Percentiles rank a stretch among this genome's conserved stretches.
phyloP scores from a whole-genome alignment of 495 filamentous ascomycete genomes.

The Penicillium ucsense region DNA sequence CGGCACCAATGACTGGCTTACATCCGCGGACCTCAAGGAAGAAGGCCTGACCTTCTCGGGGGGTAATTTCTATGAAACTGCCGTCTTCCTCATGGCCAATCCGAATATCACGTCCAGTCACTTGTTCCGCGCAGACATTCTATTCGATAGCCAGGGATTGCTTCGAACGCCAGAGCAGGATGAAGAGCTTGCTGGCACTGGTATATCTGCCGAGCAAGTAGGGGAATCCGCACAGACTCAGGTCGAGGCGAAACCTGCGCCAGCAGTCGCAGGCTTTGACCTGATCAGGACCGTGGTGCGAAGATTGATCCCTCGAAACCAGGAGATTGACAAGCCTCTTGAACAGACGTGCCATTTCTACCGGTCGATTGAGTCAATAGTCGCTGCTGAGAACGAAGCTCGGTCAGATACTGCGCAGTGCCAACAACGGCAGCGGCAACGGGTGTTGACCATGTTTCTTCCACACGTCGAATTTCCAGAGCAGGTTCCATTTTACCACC shows the following conservation, averaged over 20 bases:
- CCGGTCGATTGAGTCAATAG: constrained; percentile 1
- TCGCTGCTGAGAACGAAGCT: constrained; percentile 1
- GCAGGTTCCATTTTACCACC: constrained; percentile 81
- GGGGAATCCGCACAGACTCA: not conserved
- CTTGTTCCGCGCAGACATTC: constrained; percentile 81
- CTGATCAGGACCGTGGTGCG: constrained; percentile 56
- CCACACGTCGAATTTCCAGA: constrained; percentile 54
- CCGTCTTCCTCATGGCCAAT: constrained; percentile 68
- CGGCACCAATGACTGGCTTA: constrained; percentile 18
- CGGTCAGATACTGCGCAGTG: not conserved
- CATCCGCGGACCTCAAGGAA: constrained; percentile 24
- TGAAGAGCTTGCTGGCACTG: constrained; percentile 13
- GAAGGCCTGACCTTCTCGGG: constrained; percentile 39
- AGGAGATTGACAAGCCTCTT: constrained; percentile 57
- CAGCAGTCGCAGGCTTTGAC: constrained; percentile 40
- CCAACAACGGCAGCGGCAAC: not conserved
- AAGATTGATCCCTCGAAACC: constrained; percentile 72
- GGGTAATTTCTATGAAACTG: constrained; percentile 50
- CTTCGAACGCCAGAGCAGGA: constrained; percentile 23
- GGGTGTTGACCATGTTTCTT: constrained; percentile 63
- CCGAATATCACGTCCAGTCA: constrained; percentile 78
- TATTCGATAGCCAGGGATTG: constrained; percentile 41
- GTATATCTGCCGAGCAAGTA: not conserved
- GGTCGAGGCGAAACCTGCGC: constrained; percentile 14
- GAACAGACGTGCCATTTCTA: constrained; percentile 76